Conservation (phyloP, 495 filamentous ascomycete genomes). For the Clohesyomyces aquaticus region DNA sequence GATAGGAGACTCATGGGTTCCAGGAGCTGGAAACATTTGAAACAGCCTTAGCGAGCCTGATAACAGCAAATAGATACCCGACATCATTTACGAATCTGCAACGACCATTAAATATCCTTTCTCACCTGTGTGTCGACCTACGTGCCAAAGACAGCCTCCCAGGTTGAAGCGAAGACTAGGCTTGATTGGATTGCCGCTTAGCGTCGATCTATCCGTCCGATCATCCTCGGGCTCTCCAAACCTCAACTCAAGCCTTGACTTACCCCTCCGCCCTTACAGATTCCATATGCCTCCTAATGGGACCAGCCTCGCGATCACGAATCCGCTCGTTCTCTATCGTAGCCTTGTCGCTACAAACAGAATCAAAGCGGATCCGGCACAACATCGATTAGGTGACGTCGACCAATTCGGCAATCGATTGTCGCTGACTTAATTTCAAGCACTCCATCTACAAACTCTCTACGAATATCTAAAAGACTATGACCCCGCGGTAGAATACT, state of each 20-base stretch:
- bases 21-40: constrained; percentile 53
- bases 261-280: not conserved
- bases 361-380: constrained; percentile 65
- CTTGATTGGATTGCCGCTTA: constrained; percentile 21
- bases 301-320: constrained; percentile 64
- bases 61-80: not conserved
- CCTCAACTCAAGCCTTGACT: constrained; percentile 5
- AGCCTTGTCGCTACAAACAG: constrained; percentile 61
- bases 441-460: constrained; percentile 69
- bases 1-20: constrained; percentile 75
- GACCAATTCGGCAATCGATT: constrained; percentile 29
- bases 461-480: constrained; percentile 71
- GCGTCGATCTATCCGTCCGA: constrained; percentile 9
- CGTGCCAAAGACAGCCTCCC: too few species aligned
- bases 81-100: constrained; percentile 8
- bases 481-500: constrained; percentile 65
- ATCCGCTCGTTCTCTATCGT: constrained; percentile 71
- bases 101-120: too few species aligned
- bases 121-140: too few species aligned
- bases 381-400: constrained; percentile 58
- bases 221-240: constrained; percentile 20
- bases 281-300: constrained; percentile 40
- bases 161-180: too few species aligned
- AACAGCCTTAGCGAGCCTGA: not conserved
- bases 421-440: constrained; percentile 36